phyloP scores from a whole-genome alignment of 1,139 yeast genomes.

The Saccharomyces pastorianus region DNA sequence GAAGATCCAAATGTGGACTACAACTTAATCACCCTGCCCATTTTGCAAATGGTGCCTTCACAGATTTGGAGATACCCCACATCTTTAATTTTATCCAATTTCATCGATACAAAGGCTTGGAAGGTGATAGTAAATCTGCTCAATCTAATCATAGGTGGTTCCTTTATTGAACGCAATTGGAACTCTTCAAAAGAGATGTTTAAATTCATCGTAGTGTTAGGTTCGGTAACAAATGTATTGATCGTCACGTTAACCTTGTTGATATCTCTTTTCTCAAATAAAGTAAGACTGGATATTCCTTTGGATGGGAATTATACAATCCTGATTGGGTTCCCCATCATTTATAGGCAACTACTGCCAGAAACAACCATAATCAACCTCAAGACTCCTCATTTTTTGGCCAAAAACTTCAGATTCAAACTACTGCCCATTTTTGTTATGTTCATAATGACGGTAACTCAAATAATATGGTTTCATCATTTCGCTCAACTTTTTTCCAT shows the following conservation, averaged over 20 bases:
- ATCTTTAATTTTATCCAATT: constrained; percentile 65
- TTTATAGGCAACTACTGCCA: constrained; percentile 80
- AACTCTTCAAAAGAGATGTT: constrained; percentile 49
- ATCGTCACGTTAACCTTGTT: constrained; percentile 35
- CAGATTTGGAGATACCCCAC: constrained; percentile 59
- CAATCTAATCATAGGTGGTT: constrained; percentile 47
- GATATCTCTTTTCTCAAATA: constrained; percentile 35
- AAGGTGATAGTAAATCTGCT: constrained; percentile 43
- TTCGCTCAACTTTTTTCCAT: constrained; percentile 64
- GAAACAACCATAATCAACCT: constrained; percentile 57
- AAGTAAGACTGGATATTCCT: constrained; percentile 29
- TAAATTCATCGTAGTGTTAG: constrained; percentile 49
- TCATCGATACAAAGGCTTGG: constrained; percentile 56
- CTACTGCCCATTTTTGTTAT: constrained; percentile 63
- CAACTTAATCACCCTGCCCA: constrained; percentile 33
- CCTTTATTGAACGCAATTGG: constrained; percentile 47
- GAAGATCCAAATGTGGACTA: constrained; percentile 23
- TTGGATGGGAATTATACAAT: constrained; percentile 70
- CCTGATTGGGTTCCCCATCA: constrained; percentile 70
- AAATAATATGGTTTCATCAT: constrained; percentile 23
- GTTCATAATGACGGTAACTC: constrained; percentile 34
- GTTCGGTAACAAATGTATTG: constrained; percentile 51
- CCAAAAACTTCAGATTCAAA: constrained; percentile 59
- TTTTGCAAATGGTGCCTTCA: constrained; percentile 63
- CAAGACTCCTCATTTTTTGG: constrained; percentile 50